A percentile compares a stretch with the other conserved stretches of the same genome.
Evolutionary conservation across 2,329 filamentous ascomycete species (phyloP).

Genomic region (Beauveria caledonica): DNA sequence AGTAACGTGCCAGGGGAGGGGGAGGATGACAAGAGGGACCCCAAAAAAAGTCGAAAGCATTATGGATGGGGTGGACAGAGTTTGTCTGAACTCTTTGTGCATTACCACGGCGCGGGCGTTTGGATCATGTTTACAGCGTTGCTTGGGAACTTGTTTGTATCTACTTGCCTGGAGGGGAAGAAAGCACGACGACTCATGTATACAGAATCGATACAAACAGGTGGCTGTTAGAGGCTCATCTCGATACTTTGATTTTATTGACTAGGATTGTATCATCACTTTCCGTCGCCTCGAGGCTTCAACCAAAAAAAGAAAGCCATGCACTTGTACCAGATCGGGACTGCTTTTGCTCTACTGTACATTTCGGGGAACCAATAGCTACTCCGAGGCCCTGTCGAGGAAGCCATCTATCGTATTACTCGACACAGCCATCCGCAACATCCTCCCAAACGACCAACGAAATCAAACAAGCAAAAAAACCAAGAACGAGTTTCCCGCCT

Average conservation of each 20-base stretch:
- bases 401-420: not conserved
- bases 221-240: not conserved
- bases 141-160: not conserved
- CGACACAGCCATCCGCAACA: not conserved
- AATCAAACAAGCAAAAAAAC: not conserved
- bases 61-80: not conserved
- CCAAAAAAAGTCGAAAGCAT: not conserved
- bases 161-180: not conserved
- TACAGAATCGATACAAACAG: not conserved
- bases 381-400: not conserved
- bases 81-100: not conserved
- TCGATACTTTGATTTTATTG: not conserved
- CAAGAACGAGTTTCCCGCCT: not conserved
- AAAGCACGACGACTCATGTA: not conserved
- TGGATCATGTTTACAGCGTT: conserved; percentile 4
- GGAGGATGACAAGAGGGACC: not conserved
- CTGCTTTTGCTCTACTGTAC: not conserved
- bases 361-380: not conserved
- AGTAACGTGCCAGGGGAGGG: not conserved
- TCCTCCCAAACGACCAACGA: not conserved
- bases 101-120: conserved; percentile 9
- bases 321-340: not conserved
- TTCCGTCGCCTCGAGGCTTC: not conserved
- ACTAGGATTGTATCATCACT: not conserved
- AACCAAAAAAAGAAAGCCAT: not conserved